Percentiles rank a stretch among this genome's conserved stretches.
These are phyloP conservation scores for bread wheat (Triticum aestivum) DNA, from an alignment of 176 grass and related monocot genomes.

Conservation along the genomic window DNA sequence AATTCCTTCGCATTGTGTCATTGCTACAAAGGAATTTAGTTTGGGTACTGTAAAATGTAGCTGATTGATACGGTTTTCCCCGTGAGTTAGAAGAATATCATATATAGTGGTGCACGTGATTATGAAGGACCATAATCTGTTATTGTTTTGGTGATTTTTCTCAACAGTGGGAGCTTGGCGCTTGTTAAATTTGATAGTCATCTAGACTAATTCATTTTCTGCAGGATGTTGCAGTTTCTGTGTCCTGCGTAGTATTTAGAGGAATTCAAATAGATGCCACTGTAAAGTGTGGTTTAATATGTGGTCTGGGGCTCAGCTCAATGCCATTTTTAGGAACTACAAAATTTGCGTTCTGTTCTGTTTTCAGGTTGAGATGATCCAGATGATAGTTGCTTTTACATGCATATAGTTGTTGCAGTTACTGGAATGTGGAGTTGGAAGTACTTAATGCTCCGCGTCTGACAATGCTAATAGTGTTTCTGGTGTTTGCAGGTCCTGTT, in stretches of 20 bases:
- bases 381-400: slow-evolving; percentile 25
- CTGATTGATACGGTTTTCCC: not conserved
- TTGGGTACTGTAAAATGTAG: slow-evolving; percentile 7
- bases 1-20: not conserved
- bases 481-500: slow-evolving; percentile 74
- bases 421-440: slow-evolving; percentile 27
- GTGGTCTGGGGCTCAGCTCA: not conserved
- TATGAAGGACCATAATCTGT: not conserved
- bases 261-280: slow-evolving; percentile 10
- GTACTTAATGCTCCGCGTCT: slow-evolving; percentile 14
- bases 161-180: not conserved
- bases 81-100: not conserved
- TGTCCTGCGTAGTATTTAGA: slow-evolving; percentile 9
- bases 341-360: not conserved
- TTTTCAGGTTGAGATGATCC: slow-evolving; percentile 23
- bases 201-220: slow-evolving; percentile 14
- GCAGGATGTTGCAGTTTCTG: not conserved
- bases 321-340: not conserved
- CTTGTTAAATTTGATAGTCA: slow-evolving; percentile 2
- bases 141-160: not conserved
- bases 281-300: not conserved
- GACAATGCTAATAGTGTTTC: slow-evolving; percentile 13
- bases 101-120: not conserved
- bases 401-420: slow-evolving; percentile 18
- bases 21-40: not conserved